A percentile compares a stretch with the other conserved stretches of the same genome.
Evolutionary conservation across 208 protist genomes (phyloP).

Genomic region (Lotmaria passim): DNA sequence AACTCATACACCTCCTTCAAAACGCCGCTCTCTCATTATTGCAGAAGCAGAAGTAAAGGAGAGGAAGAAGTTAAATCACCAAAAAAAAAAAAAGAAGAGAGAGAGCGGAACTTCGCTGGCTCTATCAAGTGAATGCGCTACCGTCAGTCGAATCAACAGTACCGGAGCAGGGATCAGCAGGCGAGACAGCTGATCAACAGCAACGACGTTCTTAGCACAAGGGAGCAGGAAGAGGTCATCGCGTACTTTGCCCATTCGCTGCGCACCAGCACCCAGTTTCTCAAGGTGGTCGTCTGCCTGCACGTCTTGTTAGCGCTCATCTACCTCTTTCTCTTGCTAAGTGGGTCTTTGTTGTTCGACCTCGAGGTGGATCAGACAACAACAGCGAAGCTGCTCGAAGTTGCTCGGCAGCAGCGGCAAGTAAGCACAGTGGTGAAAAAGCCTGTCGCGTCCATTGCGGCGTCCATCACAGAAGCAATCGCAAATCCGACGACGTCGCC

Average conservation of each 20-base stretch:
- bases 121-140: conserved; percentile 45
- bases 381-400: background rate
- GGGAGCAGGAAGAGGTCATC: conserved; percentile 76
- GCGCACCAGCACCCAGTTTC: conserved; percentile 38
- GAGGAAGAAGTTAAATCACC: background rate
- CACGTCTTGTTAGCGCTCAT: conserved; percentile 60
- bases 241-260: conserved; percentile 58
- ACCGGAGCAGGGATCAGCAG: conserved; percentile 29
- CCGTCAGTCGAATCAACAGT: conserved; percentile 36
- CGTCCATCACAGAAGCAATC: background rate
- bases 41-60: background rate
- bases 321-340: conserved; percentile 52
- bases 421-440: background rate
- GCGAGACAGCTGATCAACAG: conserved; percentile 41
- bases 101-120: too few relatives aligned
- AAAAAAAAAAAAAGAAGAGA: background rate
- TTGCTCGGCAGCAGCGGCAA: conserved; percentile 10
- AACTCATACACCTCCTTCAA: background rate
- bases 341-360: conserved; percentile 50
- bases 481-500: background rate
- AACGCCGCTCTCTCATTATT: background rate
- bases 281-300: conserved; percentile 54
- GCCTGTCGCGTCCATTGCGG: too few relatives aligned
- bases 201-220: conserved; percentile 61
- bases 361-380: conserved; percentile 10